Base-by-base conservation (phyloP, 176 grass and related monocot species). In the Rhipidocladum racemiflorum region DNA sequence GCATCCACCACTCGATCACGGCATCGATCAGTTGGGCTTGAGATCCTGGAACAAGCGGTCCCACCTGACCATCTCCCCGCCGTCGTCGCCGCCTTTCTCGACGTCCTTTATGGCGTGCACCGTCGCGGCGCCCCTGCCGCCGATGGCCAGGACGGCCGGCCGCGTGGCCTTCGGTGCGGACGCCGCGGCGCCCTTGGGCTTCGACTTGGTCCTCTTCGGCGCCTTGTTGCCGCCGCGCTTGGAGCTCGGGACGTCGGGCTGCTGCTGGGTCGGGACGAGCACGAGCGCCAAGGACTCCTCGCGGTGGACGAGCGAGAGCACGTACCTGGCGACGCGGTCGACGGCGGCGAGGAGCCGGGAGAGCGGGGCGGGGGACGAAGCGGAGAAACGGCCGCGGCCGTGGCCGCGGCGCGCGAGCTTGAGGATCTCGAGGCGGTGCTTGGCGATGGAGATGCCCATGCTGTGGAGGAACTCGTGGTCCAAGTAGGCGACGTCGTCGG, bases 361-460 rank as follows among this genome's bases (percentile, higher is more conserved):
- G 27, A 71, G 44, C 20, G 60, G 12, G 8, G 75, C 29, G 6
- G 12, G 28, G 2, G 61, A 21, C 6, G 43, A 10, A 6, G 7
- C n/a, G 38, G 61, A 21, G 76, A 29, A 29, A 17, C 14, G 34
- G 0, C 17, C 55, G 55, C 45, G 60, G 72, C 25, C 39, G 34
- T 49, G 82, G 65, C 79, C 21, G 54, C 9, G 54, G 54, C 54
- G 38, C 7, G 90, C 86, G 57, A 94, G 88, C 72, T 91, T 94
- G 60, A 97, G 92, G 81, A 97, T 97, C 74, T 92, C 77, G 68
- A 97, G 86, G 59, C 95, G 84, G 85, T 97, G 95, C 84, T 97
- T 97, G 68, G 92, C 92, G 57, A 97, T 71, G 84, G 90, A 15
- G 74, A 97, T 81, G 68, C 95, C 95, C 92, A 97, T 94, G 90